These are phyloP conservation scores for Capsicum baccatum DNA, from an alignment of 257 asterid genomes.

Conservation along the genomic window DNA sequence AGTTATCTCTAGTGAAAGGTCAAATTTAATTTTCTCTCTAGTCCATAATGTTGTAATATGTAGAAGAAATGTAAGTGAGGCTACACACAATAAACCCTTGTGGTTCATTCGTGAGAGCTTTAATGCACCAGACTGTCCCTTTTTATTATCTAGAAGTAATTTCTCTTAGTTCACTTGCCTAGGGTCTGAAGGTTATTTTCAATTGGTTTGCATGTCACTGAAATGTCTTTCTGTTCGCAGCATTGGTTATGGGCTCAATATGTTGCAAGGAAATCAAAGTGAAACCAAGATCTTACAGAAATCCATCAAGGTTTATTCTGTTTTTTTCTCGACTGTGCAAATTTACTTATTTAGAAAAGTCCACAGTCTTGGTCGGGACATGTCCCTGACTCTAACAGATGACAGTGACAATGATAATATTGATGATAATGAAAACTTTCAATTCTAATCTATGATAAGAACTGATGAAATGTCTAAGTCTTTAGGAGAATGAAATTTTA, in stretches of 20 bases:
- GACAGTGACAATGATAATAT: too few species aligned
- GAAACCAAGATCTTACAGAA: constrained; percentile 75
- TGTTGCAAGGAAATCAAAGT: constrained; percentile 71
- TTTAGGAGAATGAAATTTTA: too few species aligned
- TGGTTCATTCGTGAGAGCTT: too few species aligned
- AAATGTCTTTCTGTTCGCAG: constrained; percentile 46
- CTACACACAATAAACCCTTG: too few species aligned
- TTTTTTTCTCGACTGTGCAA: not conserved
- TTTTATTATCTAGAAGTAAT: not conserved
- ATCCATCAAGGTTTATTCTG: constrained; percentile 68
- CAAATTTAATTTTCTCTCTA: constrained; percentile 12
- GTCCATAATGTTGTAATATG: not conserved
- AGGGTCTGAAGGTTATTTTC: not conserved
- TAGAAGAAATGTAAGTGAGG: not conserved
- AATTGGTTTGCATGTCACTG: constrained; percentile 14
- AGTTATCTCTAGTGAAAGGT: constrained; percentile 71
- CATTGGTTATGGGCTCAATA: constrained; percentile 69
- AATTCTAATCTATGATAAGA: too few species aligned
- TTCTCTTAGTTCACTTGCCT: constrained; percentile 21
- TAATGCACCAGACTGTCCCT: too few species aligned
- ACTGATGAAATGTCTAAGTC: too few species aligned
- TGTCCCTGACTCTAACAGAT: too few species aligned
- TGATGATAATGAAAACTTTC: too few species aligned
- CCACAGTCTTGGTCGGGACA: too few species aligned
- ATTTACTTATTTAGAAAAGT: not conserved